Conservation (phyloP, 2,329 filamentous ascomycete species). For the Sporothrix variecibatus region DNA sequence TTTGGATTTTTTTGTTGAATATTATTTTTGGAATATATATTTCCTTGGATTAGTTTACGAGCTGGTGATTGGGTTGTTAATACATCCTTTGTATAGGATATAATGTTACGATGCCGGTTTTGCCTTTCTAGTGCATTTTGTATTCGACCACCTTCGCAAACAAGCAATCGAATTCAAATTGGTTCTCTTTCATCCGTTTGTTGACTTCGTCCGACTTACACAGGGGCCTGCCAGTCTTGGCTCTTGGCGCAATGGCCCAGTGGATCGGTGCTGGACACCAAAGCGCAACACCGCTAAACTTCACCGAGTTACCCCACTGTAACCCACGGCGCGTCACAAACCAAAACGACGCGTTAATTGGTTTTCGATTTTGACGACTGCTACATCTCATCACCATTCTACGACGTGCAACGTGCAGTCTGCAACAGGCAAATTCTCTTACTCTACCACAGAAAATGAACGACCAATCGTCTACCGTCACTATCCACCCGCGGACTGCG, state of each 20-base stretch:
- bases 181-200: background rate
- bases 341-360: constrained; percentile 17
- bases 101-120: background rate
- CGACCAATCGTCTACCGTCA: constrained; percentile 34
- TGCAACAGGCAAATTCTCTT: background rate
- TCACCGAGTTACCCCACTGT: background rate
- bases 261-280: background rate
- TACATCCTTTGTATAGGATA: background rate
- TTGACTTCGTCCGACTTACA: background rate
- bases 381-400: background rate
- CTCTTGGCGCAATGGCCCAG: background rate
- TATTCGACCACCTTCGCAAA: background rate
- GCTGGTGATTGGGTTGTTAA: background rate
- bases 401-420: background rate
- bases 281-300: background rate
- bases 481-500: constrained; percentile 43
- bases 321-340: background rate
- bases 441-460: constrained; percentile 11
- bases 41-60: background rate
- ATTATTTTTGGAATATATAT: constrained; percentile 7
- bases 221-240: background rate
- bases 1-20: background rate
- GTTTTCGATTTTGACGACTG: background rate
- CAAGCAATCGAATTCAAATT: background rate
- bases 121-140: background rate